A percentile compares a stretch with the other conserved stretches of the same genome.
Evolutionary conservation across 768 basidiomycete genomes (phyloP).

Genomic region (Boletus reticuloceps): DNA sequence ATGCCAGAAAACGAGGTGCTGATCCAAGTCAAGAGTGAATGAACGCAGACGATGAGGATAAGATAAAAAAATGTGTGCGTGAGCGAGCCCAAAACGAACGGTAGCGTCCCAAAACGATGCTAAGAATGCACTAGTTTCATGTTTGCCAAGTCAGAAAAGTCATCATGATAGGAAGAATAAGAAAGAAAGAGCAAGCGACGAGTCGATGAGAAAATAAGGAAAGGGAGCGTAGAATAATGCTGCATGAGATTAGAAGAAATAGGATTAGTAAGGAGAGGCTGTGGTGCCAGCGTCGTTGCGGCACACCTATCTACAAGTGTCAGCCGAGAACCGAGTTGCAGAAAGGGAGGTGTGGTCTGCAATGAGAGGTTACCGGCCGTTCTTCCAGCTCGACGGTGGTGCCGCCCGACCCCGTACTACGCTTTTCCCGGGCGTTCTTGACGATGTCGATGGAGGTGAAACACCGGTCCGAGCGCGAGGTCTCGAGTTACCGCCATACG

Average conservation of each 20-base stretch:
- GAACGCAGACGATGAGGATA: no score
- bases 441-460: constrained; percentile 20
- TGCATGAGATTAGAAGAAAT: constrained; percentile 11
- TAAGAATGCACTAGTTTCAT: not conserved
- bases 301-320: not conserved
- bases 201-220: constrained; percentile 14
- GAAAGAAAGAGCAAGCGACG: constrained; percentile 1
- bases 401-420: constrained; percentile 32
- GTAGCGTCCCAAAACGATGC: constrained; percentile 18
- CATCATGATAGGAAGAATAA: not conserved
- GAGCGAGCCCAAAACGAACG: not conserved
- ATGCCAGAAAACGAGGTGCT: not conserved
- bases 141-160: not conserved
- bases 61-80: not conserved
- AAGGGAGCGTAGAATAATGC: not conserved
- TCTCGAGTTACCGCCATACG: constrained; percentile 22
- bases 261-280: constrained; percentile 6
- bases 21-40: not conserved
- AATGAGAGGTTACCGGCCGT: constrained; percentile 9
- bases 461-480: constrained; percentile 35
- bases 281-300: not conserved
- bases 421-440: constrained; percentile 16
- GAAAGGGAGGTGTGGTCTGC: not conserved
- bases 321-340: not conserved
- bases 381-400: constrained; percentile 67